A percentile compares a stretch with the other conserved stretches of the same genome.
Conservation (phyloP, 805 yeast species). For the Candida montana region DNA sequence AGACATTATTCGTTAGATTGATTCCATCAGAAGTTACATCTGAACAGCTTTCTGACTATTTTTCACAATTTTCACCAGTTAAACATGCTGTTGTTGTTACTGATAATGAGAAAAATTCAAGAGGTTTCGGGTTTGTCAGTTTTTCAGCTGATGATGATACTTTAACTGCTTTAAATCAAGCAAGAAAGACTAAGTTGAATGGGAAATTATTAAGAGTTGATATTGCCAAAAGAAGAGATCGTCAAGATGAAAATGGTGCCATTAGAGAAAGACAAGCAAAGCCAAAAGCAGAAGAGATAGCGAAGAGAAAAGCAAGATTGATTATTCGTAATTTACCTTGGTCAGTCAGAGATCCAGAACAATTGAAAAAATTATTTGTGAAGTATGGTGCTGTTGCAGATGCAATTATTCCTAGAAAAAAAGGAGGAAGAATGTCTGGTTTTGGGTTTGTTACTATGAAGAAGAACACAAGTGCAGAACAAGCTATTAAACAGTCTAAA, state of each 20-base stretch:
- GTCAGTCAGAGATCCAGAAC: constrained; percentile 79
- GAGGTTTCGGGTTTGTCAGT: constrained; percentile 95
- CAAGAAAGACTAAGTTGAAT: constrained; percentile 62
- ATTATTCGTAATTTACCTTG: constrained; percentile 93
- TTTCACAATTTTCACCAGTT: constrained; percentile 90
- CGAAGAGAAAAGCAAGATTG: constrained; percentile 78
- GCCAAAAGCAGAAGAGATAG: constrained; percentile 36
- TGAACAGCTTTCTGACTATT: constrained; percentile 76
- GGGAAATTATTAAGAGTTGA: constrained; percentile 70
- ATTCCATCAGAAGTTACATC: constrained; percentile 77
- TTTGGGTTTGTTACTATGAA: constrained; percentile 93
- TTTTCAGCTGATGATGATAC: constrained; percentile 86
- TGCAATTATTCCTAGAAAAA: constrained; percentile 82
- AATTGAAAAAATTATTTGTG: constrained; percentile 61
- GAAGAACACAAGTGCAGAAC: constrained; percentile 68
- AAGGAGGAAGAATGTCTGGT: constrained; percentile 87
- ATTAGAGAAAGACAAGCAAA: neutral
- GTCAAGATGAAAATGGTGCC: constrained; percentile 32
- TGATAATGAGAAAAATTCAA: constrained; percentile 68
- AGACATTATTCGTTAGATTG: constrained; percentile 79
- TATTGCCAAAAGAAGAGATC: constrained; percentile 87
- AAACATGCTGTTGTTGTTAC: constrained; percentile 90
- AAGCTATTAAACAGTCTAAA: constrained; percentile 68
- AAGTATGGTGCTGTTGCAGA: constrained; percentile 84
- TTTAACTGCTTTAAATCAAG: constrained; percentile 58